phyloP scores from a whole-genome alignment of 148 eudicot genomes.

The Rhododendron ferrugineum region DNA sequence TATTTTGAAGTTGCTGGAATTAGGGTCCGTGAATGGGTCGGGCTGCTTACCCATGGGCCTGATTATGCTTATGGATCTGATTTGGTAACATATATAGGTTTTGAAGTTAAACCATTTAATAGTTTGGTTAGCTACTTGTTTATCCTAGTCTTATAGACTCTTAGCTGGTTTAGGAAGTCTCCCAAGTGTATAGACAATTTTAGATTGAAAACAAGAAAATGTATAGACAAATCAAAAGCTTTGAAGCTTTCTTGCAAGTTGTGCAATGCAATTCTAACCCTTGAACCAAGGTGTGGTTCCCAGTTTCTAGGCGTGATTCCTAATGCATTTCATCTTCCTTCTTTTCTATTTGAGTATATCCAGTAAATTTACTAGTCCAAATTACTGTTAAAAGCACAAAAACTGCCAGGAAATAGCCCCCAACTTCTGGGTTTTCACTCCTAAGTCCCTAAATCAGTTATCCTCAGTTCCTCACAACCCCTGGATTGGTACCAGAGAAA shows the following conservation, averaged over 20 bases:
- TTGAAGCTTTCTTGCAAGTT: not conserved
- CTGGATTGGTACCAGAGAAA: not conserved
- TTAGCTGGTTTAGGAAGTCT: not conserved
- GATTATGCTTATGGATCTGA: not conserved
- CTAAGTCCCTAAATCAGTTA: not conserved
- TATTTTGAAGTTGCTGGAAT: not conserved
- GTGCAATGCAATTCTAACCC: not conserved
- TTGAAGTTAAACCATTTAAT: not conserved
- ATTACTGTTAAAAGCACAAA: not conserved
- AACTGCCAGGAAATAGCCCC: not conserved
- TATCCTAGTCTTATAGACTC: not conserved
- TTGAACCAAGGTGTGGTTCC: not conserved
- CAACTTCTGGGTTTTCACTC: not conserved
- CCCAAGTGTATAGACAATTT: too few species aligned
- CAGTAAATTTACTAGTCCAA: not conserved
- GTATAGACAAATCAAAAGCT: not conserved
- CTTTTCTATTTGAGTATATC: not conserved
- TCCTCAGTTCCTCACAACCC: not conserved
- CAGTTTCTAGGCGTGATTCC: not conserved
- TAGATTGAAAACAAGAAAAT: too few species aligned
- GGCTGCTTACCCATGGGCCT: not conserved
- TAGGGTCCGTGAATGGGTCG: not conserved
- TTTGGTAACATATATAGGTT: not conserved
- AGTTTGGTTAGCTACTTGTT: not conserved
- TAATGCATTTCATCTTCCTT: not conserved